These are phyloP conservation scores for Oxyria digyna DNA, from an alignment of 148 eudicot genomes.

Conservation along the genomic window DNA sequence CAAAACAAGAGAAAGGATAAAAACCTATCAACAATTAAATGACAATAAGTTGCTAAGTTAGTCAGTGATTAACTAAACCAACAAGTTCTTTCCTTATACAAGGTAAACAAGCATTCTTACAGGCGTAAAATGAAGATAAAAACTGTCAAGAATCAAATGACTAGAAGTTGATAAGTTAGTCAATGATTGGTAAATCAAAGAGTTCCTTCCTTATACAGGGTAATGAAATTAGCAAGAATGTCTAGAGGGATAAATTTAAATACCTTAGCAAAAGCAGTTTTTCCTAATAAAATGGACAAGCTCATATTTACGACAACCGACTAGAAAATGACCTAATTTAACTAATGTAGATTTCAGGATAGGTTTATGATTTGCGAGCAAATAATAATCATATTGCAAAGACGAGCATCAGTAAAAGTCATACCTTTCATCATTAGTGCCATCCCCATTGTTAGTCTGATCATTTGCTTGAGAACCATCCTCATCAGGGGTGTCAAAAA, in stretches of 20 bases:
- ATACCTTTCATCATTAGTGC: conserved; percentile 32
- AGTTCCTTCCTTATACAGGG: too few species aligned
- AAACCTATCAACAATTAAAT: background rate
- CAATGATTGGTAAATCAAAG: too few species aligned
- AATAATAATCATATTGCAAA: background rate
- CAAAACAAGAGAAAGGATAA: background rate
- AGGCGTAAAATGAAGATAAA: too few species aligned
- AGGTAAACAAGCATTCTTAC: background rate
- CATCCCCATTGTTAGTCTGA: conserved; percentile 13
- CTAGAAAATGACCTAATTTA: background rate
- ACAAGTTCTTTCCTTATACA: background rate
- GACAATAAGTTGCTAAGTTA: background rate
- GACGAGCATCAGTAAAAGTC: background rate
- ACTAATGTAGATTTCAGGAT: background rate
- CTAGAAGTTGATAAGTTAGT: too few species aligned
- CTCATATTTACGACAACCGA: background rate
- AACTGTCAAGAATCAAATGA: too few species aligned
- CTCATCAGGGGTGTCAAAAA: conserved; percentile 54
- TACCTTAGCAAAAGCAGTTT: too few species aligned
- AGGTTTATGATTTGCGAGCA: too few species aligned
- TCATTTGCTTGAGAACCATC: conserved; percentile 24
- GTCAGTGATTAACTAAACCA: background rate
- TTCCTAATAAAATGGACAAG: background rate
- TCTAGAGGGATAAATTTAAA: too few species aligned
- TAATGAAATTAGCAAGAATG: too few species aligned